Evolutionary conservation across 2,329 filamentous ascomycete species (phyloP), one percentile per base, ranked within the genome.

Genomic region (Ophiostoma populinum): DNA sequence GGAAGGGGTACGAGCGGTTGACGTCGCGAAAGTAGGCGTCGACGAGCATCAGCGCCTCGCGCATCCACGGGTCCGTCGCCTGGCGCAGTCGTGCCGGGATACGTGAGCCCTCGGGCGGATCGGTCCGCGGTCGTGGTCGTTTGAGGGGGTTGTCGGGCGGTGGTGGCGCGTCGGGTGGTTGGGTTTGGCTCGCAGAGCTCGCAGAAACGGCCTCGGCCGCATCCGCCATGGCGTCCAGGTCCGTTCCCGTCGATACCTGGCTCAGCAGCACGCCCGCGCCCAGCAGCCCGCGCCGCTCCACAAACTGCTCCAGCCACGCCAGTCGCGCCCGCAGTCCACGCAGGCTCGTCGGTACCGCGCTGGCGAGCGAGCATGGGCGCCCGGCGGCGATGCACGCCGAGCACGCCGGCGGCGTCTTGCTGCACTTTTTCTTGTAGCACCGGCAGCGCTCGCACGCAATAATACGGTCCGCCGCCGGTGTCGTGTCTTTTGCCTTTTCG

Each of bases 11-110:
- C 2, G 57, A 58, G 4, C 57, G 49, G 38, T 63, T 56, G 15
- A 62, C 57, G 36, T 62, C 56, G 12, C 56, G 52, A 36, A 62
- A 61, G 45, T 61, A 63, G n/a, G 60, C 59, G 35, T 62, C 55
- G 7, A 59, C 51, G 17, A 59, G 57, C 9, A 38, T 21, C 2
- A 34, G 34, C 2, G 48, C 45, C 24, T 45, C 30, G 30, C 30
- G 30, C 30, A 32, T 32, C 30, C 30, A 32, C 8, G 30, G 30
- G 20, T 32, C 30, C 34, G 1, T 41, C 39, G 32, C 49, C 39
- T 18, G 38, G 17, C 10, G 47, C 36, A 38, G 57, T 40, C 6
- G 42, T 34, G 16, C 51, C 42, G 15, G 30, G n/a, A 17, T 6
- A n/a, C 20, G 27, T 13, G 29, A 32, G 22, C n/a, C n/a, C n/a